Percentiles rank a stretch among this genome's conserved stretches.
Conservation (phyloP, 352 stramenopile species). For the Phytophthora brassicae region DNA sequence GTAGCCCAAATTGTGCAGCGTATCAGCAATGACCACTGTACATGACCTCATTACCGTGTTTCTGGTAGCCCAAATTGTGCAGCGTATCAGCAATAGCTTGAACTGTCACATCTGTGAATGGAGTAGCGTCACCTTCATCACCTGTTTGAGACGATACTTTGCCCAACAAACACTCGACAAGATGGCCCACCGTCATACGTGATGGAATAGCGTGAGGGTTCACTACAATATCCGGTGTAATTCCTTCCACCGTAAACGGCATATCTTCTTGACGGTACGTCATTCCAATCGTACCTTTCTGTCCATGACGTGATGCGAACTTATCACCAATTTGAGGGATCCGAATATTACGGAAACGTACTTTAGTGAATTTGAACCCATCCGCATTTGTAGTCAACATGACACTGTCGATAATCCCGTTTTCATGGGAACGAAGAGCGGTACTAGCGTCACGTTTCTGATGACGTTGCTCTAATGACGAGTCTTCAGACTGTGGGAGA, state of each 20-base stretch:
- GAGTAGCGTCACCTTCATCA: conserved; percentile 97
- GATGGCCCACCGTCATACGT: conserved; percentile 99
- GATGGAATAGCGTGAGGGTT: conserved; percentile 99
- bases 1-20: conserved; percentile 96
- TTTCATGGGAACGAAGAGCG: conserved; percentile 97
- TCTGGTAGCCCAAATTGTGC: conserved; percentile 98
- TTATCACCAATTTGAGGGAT: conserved; percentile 99
- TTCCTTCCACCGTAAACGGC: conserved; percentile 99
- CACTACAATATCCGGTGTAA: conserved; percentile 99
- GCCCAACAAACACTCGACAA: conserved; percentile 99
- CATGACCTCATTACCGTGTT: conserved; percentile 98
- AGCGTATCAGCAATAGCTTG: conserved; percentile 96
- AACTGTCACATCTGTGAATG: conserved; percentile 98
- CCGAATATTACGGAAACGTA: conserved; percentile 98
- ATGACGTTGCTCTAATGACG: conserved; percentile 84
- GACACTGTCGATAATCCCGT: conserved; percentile 99
- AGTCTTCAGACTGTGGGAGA: conserved; percentile 75
- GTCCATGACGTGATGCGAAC: conserved; percentile 93
- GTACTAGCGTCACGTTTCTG: conserved; percentile 98
- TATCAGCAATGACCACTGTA: conserved; percentile 99
- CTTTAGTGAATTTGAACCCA: conserved; percentile 97
- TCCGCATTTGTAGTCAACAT: conserved; percentile 98
- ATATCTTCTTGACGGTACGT: conserved; percentile 99
- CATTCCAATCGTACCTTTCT: conserved; percentile 98
- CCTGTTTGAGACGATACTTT: conserved; percentile 98